A percentile compares a stretch with the other conserved stretches of the same genome.
phyloP scores from a whole-genome alignment of 768 basidiomycete genomes.

The Boletus speciosus region DNA sequence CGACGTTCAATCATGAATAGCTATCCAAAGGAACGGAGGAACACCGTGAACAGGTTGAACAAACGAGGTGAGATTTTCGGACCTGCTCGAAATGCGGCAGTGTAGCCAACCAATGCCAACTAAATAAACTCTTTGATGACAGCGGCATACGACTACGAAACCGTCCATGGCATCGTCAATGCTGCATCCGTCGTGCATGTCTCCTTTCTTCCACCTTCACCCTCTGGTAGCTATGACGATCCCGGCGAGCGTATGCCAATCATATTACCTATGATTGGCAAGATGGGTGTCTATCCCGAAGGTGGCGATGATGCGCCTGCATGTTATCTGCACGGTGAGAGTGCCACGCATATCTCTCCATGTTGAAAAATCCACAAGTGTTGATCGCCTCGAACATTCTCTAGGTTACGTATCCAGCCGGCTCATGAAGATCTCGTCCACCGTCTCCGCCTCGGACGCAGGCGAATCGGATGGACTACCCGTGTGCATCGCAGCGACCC shows the following conservation, averaged over 20 bases:
- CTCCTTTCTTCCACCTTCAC: slow-evolving; percentile 22
- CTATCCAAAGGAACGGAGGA: slow-evolving; percentile 39
- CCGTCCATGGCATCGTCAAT: slow-evolving; percentile 22
- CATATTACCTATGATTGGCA: slow-evolving; percentile 28
- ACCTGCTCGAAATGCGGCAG: neutral
- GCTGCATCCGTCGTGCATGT: slow-evolving; percentile 22
- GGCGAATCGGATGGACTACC: slow-evolving; percentile 6
- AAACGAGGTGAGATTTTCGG: slow-evolving; percentile 17
- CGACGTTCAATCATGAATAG: slow-evolving; percentile 37
- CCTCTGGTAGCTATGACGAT: slow-evolving; percentile 9
- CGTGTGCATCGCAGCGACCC: slow-evolving; percentile 25
- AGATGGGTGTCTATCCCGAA: slow-evolving; percentile 19
- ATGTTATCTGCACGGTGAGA: slow-evolving; percentile 25
- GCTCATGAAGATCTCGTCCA: slow-evolving; percentile 23
- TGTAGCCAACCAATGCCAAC: neutral
- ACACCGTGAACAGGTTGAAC: slow-evolving; percentile 25
- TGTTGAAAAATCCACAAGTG: neutral
- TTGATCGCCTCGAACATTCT: neutral
- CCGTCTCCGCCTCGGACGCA: neutral
- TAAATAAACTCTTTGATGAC: neutral
- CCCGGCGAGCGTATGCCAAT: slow-evolving; percentile 12
- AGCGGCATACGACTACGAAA: slow-evolving; percentile 23
- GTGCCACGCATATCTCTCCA: too few relatives aligned
- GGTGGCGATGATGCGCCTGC: slow-evolving; percentile 2
- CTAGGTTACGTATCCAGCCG: slow-evolving; percentile 23